Conservation (phyloP, 345 rosid genomes). For the Salix udensis region DNA sequence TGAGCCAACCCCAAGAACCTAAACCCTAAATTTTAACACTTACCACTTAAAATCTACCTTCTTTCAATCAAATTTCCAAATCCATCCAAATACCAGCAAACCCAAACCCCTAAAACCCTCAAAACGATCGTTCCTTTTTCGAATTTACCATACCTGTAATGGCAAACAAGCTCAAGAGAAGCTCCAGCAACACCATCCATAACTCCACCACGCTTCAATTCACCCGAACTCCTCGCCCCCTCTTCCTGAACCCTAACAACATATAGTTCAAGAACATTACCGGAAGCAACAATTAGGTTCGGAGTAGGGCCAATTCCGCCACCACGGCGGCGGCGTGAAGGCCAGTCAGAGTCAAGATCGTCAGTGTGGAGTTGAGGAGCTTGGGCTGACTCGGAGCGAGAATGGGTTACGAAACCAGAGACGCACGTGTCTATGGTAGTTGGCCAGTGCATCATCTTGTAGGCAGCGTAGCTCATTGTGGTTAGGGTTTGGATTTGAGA, state of each 20-base stretch:
- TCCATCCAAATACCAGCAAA: background rate
- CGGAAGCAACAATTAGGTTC: constrained; percentile 67
- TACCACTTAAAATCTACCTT: background rate
- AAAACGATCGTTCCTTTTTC: background rate
- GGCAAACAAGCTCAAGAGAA: constrained; percentile 90
- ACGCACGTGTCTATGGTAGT: constrained; percentile 81
- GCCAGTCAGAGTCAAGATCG: constrained; percentile 55
- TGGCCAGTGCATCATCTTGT: constrained; percentile 95
- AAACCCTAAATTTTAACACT: too few species aligned
- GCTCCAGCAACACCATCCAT: constrained; percentile 77
- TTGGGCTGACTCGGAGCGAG: constrained; percentile 47
- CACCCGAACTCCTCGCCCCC: constrained; percentile 37
- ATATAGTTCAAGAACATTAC: constrained; percentile 76
- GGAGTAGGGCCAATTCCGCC: constrained; percentile 70
- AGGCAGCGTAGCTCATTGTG: constrained; percentile 92
- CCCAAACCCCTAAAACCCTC: background rate
- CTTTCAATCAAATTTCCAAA: background rate
- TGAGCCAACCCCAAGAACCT: too few species aligned
- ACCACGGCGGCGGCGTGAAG: constrained; percentile 52
- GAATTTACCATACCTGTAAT: constrained; percentile 48
- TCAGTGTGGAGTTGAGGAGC: constrained; percentile 39
- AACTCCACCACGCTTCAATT: constrained; percentile 62
- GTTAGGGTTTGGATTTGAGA: constrained; percentile 11
- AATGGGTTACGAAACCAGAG: constrained; percentile 80
- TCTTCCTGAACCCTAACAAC: constrained; percentile 81